Percentiles rank a stretch among this genome's conserved stretches.
Evolutionary conservation across 129 eudicot species (phyloP).

Genomic region (Sambucus nigra): DNA sequence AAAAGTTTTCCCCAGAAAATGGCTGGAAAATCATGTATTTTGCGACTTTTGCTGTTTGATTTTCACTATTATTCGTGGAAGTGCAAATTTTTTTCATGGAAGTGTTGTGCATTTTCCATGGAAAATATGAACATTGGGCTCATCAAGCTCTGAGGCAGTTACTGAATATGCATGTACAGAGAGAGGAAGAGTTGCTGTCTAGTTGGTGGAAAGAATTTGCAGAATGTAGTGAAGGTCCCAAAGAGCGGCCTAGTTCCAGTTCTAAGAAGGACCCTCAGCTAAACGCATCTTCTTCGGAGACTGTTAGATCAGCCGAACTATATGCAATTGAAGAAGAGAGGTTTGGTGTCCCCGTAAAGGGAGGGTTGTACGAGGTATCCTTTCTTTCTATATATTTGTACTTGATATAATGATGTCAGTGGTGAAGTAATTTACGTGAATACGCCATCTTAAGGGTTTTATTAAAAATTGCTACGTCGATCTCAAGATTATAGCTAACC

Average conservation of each 20-base stretch:
- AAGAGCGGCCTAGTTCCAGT: conserved; percentile 35
- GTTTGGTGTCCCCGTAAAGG: conserved; percentile 98
- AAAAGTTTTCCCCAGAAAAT: no score
- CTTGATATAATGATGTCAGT: not conserved
- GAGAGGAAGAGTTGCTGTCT: conserved; percentile 84
- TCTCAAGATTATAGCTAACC: no score
- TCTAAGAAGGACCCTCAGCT: conserved; percentile 24
- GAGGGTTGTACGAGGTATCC: conserved; percentile 88
- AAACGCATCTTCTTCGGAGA: conserved; percentile 28
- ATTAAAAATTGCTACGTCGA: no score
- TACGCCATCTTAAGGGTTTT: not conserved
- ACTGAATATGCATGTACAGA: conserved; percentile 30
- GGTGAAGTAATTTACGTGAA: not conserved
- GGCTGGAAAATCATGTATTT: no score
- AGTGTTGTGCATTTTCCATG: no score
- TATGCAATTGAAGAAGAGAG: conserved; percentile 63
- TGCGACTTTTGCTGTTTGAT: no score
- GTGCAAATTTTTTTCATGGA: no score
- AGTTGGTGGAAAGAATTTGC: conserved; percentile 94
- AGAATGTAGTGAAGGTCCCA: conserved; percentile 95
- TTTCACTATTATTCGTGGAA: no score
- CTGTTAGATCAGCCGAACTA: conserved; percentile 20
- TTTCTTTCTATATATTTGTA: conserved; percentile 4
- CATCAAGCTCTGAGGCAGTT: not conserved
- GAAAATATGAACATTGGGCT: not conserved